Percentiles rank a stretch among this genome's conserved stretches.
These are phyloP conservation scores for Cryoendolithus antarcticus DNA, from an alignment of 2,329 filamentous ascomycete genomes.

Conservation along the genomic window DNA sequence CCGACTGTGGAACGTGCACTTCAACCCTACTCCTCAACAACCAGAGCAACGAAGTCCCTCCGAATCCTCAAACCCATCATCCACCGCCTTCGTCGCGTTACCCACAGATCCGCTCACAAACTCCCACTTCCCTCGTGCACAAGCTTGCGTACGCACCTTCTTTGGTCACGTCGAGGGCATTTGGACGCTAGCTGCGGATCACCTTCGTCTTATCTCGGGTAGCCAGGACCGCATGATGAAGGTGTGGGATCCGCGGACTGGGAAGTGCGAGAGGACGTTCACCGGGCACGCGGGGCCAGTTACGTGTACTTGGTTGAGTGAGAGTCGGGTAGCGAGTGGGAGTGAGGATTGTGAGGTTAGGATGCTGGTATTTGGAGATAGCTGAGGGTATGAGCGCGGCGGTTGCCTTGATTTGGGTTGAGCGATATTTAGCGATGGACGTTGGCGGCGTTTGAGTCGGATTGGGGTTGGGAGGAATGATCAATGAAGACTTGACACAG, in stretches of 20 bases:
- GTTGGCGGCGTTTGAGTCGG: no score
- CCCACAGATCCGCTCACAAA: slow-evolving; percentile 23
- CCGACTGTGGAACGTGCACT: slow-evolving; percentile 71
- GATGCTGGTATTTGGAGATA: slow-evolving; percentile 35
- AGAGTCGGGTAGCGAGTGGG: slow-evolving; percentile 78
- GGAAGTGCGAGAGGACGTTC: slow-evolving; percentile 84
- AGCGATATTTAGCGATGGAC: slow-evolving; percentile 1
- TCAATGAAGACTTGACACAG: no score
- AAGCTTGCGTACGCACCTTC: slow-evolving; percentile 72
- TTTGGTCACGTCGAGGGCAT: slow-evolving; percentile 95
- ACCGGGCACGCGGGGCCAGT: slow-evolving; percentile 84
- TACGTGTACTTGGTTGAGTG: slow-evolving; percentile 83
- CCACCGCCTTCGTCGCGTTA: slow-evolving; percentile 13
- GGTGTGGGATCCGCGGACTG: slow-evolving; percentile 84
- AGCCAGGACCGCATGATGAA: slow-evolving; percentile 93
- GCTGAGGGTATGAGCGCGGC: neutral
- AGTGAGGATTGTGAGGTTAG: slow-evolving; percentile 88
- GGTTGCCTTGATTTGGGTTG: neutral
- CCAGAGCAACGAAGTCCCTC: slow-evolving; percentile 1
- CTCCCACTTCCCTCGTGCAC: slow-evolving; percentile 21
- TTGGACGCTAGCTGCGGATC: slow-evolving; percentile 85
- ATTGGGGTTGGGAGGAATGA: no score
- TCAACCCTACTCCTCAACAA: slow-evolving; percentile 7
- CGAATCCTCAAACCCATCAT: slow-evolving; percentile 2
- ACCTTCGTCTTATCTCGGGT: slow-evolving; percentile 73